Evolutionary conservation across 441 rosid species (phyloP).

Genomic region (Mallotus japonicus): DNA sequence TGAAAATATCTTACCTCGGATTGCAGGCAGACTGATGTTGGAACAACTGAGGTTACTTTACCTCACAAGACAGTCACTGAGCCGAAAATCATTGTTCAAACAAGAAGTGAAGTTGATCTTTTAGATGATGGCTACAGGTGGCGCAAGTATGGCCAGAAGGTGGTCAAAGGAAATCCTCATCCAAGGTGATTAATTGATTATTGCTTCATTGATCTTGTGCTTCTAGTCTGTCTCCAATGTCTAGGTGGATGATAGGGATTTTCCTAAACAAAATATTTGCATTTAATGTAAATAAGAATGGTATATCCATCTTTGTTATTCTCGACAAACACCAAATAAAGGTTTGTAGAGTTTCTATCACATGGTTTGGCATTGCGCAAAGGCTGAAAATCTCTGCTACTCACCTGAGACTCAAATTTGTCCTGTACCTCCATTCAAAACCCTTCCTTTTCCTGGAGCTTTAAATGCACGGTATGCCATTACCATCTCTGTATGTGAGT

Average conservation of each 20-base stretch:
- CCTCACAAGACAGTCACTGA: constrained; percentile 56
- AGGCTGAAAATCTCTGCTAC: too few species aligned
- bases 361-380: too few species aligned
- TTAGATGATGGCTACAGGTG: constrained; percentile 75
- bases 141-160: constrained; percentile 77
- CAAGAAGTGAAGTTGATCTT: constrained; percentile 67
- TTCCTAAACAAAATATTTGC: background rate
- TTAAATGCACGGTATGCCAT: background rate
- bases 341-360: too few species aligned
- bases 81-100: constrained; percentile 62
- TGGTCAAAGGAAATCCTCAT: constrained; percentile 73
- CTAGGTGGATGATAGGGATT: background rate
- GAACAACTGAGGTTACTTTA: constrained; percentile 41
- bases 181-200: constrained; percentile 50
- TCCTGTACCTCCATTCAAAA: background rate
- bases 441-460: background rate
- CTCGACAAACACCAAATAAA: too few species aligned
- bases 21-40: constrained; percentile 46
- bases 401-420: background rate
- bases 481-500: background rate
- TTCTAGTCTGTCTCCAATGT: background rate
- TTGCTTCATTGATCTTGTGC: constrained; percentile 4
- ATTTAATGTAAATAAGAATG: background rate
- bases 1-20: constrained; percentile 16
- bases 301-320: too few species aligned